phyloP scores from a whole-genome alignment of 2,329 filamentous ascomycete species.

The Alternaria ethzedia region DNA sequence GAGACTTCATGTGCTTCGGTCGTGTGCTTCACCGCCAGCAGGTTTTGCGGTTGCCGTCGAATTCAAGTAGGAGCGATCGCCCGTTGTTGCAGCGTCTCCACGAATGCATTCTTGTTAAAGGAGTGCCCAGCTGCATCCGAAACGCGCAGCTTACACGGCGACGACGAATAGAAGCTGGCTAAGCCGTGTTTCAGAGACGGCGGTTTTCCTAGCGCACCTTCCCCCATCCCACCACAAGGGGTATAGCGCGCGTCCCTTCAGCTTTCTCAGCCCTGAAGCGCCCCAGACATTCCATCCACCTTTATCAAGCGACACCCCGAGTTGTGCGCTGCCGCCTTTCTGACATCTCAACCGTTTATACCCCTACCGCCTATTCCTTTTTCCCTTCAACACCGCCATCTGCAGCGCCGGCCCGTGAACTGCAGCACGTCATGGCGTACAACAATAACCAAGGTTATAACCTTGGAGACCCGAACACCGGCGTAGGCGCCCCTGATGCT shows the following conservation, averaged over 20 bases:
- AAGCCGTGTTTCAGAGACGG: slow-evolving; percentile 33
- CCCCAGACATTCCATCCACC: slow-evolving; percentile 27
- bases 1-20: slow-evolving; percentile 4
- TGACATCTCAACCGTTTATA: slow-evolving; percentile 14
- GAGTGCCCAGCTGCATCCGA: slow-evolving; percentile 26
- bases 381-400: slow-evolving; percentile 21
- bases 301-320: slow-evolving; percentile 35
- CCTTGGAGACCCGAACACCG: slow-evolving; percentile 43
- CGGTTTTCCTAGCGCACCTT: slow-evolving; percentile 21
- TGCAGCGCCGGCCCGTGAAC: slow-evolving; percentile 29
- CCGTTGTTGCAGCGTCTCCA: slow-evolving; percentile 12
- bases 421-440: slow-evolving; percentile 48
- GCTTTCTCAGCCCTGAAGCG: slow-evolving; percentile 23
- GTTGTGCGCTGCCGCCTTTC: slow-evolving; percentile 27
- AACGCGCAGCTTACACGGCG: slow-evolving; percentile 17
- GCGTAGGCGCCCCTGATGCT: slow-evolving; percentile 33
- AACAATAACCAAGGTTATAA: slow-evolving; percentile 38
- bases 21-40: slow-evolving; percentile 18
- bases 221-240: slow-evolving; percentile 15
- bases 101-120: slow-evolving; percentile 27
- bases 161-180: slow-evolving; percentile 24
- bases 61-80: slow-evolving; percentile 7
- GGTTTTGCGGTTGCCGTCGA: neutral
- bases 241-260: slow-evolving; percentile 16
- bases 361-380: slow-evolving; percentile 17